Evolutionary conservation across 768 basidiomycete species (phyloP), one percentile per base, ranked within the genome.

Genomic region (Phallus indusiatus): DNA sequence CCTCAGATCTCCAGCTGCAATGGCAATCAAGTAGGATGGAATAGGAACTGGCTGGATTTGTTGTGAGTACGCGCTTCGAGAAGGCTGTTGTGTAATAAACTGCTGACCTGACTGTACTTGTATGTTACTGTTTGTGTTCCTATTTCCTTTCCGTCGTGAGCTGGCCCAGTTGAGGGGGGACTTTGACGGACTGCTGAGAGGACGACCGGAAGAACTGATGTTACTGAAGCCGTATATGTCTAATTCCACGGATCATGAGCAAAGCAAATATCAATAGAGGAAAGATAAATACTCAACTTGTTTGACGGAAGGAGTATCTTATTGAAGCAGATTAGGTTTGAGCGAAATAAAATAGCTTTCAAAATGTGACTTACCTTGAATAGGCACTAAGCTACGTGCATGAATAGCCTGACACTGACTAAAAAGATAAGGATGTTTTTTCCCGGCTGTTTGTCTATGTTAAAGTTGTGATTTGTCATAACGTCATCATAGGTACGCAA

Each of bases 391-490:
- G 2, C 85, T 79, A 28, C 94, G 82, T 2, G 88, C 88, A 67
- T 94, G 86, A 64, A 94, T 95, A 2, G 94, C 90, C 64, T 96
- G 93, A 66, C 88, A 90, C 66, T 96, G 94, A 61, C 90, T 92
- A 74, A 94, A 97, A 16, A 97, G 71, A 72, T 88, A 96, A 0
- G 90, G 86, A 68, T 88, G 87, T 20, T 75, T 73, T 64, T 91
- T 91, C 9, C 92, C 91, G 61, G 90, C 88, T 0, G 93, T 96
- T 72, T 92, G 85, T 60, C 89, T 90, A 55, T 17, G n/a, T 28
- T 17, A 17, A 11, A 17, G 35, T 37, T 9, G 47, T 20, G 33
- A 53, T 10, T 50, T 60, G 69, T 61, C 12, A 4, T n/a, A 18
- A 21, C 18, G 14, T 34, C 20, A 34, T 22, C 14, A 37, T 8